These are phyloP conservation scores for Beauveria pseudobassiana DNA, from an alignment of 2,329 filamentous ascomycete genomes.

Conservation along the genomic window DNA sequence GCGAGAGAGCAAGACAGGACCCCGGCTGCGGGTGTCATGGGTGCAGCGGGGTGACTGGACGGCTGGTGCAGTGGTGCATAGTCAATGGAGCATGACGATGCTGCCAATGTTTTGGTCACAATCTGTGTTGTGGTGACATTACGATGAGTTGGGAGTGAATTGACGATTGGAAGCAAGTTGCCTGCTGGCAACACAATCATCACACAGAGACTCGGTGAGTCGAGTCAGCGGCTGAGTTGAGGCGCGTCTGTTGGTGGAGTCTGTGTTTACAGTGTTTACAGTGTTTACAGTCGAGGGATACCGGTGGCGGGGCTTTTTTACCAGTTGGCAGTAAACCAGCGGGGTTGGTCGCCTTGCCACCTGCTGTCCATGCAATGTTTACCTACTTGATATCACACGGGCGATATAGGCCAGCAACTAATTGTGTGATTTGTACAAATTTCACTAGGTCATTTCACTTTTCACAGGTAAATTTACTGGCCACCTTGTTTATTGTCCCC, in stretches of 20 bases:
- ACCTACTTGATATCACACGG: not conserved
- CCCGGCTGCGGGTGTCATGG: not conserved
- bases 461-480: not conserved
- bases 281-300: not conserved
- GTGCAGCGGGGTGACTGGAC: not conserved
- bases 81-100: not conserved
- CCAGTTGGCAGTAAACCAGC: not conserved
- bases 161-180: not conserved
- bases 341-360: not conserved
- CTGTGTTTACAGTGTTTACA: not conserved
- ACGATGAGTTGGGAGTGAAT: not conserved
- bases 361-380: not conserved
- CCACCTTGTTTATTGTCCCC: not conserved
- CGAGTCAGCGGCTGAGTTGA: not conserved
- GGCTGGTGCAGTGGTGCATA: not conserved
- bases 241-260: slow-evolving; percentile 3
- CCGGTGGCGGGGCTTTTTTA: not conserved
- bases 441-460: too few species aligned
- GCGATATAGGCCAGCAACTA: not conserved
- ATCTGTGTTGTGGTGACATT: not conserved
- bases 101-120: not conserved
- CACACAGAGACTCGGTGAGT: not conserved
- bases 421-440: too few species aligned
- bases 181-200: not conserved
- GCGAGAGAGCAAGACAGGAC: not conserved